Conservation (phyloP, 495 filamentous ascomycete genomes). For the Neurospora sp. region DNA sequence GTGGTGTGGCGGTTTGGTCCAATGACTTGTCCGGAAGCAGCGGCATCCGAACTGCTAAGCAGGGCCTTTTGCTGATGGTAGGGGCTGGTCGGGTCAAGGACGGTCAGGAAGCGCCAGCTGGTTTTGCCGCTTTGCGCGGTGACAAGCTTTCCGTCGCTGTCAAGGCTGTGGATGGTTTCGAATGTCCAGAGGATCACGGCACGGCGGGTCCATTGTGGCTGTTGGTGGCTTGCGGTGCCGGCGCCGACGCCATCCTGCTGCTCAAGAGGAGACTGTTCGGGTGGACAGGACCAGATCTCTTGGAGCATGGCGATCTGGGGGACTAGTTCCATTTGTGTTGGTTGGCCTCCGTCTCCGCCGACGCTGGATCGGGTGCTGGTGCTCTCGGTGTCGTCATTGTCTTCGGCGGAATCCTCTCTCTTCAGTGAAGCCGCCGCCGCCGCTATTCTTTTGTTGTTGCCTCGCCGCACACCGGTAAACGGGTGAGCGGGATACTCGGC, state of each 20-base stretch:
- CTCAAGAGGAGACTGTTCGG: conserved; percentile 6
- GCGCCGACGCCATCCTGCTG: conserved; percentile 3
- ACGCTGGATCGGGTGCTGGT: conserved; percentile 5
- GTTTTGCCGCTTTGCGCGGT: conserved; percentile 18
- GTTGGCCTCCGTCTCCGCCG: conserved; percentile 4
- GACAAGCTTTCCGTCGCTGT: conserved; percentile 18
- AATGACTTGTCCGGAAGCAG: neutral
- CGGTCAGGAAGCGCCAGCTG: conserved; percentile 38
- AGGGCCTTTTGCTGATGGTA: conserved; percentile 37
- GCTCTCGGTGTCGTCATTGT: conserved; percentile 1
- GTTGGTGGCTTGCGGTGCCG: conserved; percentile 6
- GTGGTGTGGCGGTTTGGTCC: neutral
- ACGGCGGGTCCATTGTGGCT: conserved; percentile 27
- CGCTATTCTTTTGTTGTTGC: neutral
- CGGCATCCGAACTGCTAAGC: conserved; percentile 4
- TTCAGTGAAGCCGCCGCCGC: neutral
- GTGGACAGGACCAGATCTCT: conserved; percentile 36
- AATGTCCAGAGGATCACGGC: conserved; percentile 40
- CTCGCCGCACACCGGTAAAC: conserved; percentile 6
- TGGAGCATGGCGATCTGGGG: conserved; percentile 40
- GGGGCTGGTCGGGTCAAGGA: conserved; percentile 33
- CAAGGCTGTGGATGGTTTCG: conserved; percentile 30
- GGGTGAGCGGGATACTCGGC: conserved; percentile 31
- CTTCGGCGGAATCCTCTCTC: neutral
- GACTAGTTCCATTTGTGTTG: conserved; percentile 35